A percentile compares a stretch with the other conserved stretches of the same genome.
These are phyloP conservation scores for Arthrobotrys conoides DNA, from an alignment of 2,329 filamentous ascomycete genomes.

Conservation along the genomic window DNA sequence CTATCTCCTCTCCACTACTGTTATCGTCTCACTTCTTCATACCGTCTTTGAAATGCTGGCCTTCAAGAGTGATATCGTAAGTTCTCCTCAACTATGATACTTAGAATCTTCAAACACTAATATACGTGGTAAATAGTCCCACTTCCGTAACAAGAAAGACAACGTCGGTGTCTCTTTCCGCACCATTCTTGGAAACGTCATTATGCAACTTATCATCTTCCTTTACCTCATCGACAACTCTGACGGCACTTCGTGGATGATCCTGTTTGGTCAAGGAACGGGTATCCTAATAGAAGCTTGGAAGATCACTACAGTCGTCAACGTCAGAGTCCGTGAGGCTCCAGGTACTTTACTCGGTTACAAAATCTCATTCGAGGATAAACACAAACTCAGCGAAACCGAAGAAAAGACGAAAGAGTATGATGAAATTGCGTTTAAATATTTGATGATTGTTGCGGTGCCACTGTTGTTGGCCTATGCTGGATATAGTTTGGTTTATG, in stretches of 20 bases:
- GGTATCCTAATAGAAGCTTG: constrained; percentile 84
- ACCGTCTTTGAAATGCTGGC: constrained; percentile 96
- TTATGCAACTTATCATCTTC: constrained; percentile 97
- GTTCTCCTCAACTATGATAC: neutral
- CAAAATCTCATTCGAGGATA: constrained; percentile 89
- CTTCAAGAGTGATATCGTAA: constrained; percentile 90
- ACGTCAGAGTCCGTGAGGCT: constrained; percentile 83
- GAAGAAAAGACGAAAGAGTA: constrained; percentile 99
- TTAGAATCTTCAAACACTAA: constrained; percentile 62
- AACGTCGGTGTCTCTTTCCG: constrained; percentile 96
- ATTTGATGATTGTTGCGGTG: constrained; percentile 92
- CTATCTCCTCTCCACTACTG: constrained; percentile 87
- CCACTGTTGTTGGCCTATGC: constrained; percentile 92
- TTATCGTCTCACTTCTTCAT: constrained; percentile 86
- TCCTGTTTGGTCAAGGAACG: constrained; percentile 90
- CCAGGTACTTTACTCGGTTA: constrained; percentile 82
- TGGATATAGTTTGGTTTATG: constrained; percentile 89
- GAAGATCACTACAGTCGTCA: constrained; percentile 96
- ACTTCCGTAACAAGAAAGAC: constrained; percentile 99
- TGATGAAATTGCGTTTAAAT: constrained; percentile 96
- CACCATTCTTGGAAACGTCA: constrained; percentile 95
- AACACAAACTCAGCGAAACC: constrained; percentile 93
- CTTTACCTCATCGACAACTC: constrained; percentile 97
- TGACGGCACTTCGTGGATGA: constrained; percentile 99
- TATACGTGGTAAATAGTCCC: constrained; percentile 70